phyloP scores from a whole-genome alignment of 257 asterid species.

The Solanum sejunctum region DNA sequence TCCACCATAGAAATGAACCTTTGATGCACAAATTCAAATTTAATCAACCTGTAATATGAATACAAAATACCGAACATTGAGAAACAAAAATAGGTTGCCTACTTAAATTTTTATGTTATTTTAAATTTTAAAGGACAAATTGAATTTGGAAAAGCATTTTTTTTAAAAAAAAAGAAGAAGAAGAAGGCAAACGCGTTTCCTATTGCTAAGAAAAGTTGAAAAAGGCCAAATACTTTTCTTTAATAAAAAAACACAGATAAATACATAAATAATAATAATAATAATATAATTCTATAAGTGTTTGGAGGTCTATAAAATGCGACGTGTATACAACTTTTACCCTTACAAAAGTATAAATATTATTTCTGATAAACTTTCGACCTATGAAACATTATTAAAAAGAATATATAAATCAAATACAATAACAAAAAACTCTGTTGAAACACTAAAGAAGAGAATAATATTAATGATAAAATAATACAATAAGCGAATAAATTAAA shows the following conservation, averaged over 20 bases:
- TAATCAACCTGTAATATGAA: too few relatives aligned
- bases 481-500: neutral
- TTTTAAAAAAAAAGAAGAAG: neutral
- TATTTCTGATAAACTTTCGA: too few relatives aligned
- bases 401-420: neutral
- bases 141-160: neutral
- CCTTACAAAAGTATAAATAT: neutral
- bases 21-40: too few relatives aligned
- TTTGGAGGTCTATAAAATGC: accelerated
- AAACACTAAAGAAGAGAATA: neutral
- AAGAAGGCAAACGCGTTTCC: neutral
- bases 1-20: too few relatives aligned
- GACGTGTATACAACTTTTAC: accelerated
- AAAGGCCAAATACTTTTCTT: neutral
- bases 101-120: too few relatives aligned
- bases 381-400: neutral
- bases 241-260: neutral
- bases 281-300: neutral
- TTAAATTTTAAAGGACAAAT: too few relatives aligned
- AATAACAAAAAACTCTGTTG: neutral
- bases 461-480: neutral
- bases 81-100: too few relatives aligned
- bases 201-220: neutral
- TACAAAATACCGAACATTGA: too few relatives aligned
- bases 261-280: neutral